Percentiles rank a stretch among this genome's conserved stretches.
Evolutionary conservation across 176 grass and related monocot genomes (phyloP).

Genomic region (Neostapfia colusana): DNA sequence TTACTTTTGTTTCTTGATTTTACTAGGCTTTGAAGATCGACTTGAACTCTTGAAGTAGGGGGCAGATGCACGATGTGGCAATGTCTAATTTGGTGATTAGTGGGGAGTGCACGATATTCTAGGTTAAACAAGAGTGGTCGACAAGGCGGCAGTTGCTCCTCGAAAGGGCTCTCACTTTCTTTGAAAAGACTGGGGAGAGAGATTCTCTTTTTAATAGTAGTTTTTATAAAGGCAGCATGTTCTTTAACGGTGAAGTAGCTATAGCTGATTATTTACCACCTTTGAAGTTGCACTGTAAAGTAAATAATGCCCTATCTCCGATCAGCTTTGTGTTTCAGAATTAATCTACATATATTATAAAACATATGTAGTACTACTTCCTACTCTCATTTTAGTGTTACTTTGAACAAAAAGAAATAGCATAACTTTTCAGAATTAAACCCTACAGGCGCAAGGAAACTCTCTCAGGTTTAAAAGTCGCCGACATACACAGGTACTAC

Average conservation of each 20-base stretch:
- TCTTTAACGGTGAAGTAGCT: neutral
- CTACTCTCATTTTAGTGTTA: neutral
- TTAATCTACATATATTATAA: neutral
- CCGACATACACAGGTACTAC: too few relatives aligned
- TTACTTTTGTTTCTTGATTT: neutral
- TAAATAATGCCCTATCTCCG: neutral
- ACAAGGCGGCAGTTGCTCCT: conserved; percentile 48
- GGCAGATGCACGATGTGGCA: conserved; percentile 13
- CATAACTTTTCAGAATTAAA: too few relatives aligned
- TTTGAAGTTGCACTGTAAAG: conserved; percentile 28
- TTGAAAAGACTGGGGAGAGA: conserved; percentile 37
- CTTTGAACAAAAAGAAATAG: too few relatives aligned
- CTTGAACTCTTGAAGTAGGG: conserved; percentile 23
- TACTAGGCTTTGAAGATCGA: neutral
- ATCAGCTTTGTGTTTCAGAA: neutral
- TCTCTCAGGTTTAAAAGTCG: too few relatives aligned
- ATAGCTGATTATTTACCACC: conserved; percentile 22
- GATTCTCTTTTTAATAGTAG: conserved; percentile 28
- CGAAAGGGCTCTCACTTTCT: conserved; percentile 54
- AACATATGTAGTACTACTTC: neutral
- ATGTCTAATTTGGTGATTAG: conserved; percentile 37
- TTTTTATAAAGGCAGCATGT: conserved; percentile 35
- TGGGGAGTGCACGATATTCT: conserved; percentile 32
- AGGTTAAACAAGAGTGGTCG: conserved; percentile 35
- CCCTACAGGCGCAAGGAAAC: neutral